Evolutionary conservation across 305 asterid genomes (phyloP), one percentile per base, ranked within the genome.

Genomic region (Withania somnifera): DNA sequence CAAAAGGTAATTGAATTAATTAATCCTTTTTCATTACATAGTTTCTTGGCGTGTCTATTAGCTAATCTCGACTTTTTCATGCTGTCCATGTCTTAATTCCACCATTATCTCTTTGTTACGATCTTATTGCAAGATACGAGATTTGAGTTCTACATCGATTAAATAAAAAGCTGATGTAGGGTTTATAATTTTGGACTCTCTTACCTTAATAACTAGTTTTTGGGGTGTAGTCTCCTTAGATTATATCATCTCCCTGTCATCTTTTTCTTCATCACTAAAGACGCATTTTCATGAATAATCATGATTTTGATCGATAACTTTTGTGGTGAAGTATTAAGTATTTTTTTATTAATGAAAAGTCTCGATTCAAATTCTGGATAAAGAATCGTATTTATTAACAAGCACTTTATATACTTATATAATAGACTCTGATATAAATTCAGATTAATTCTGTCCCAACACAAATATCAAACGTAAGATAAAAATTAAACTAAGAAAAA

Each of bases 31-130:
- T n/a, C 63, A 10, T 52, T 17, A n/a, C 63, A 61, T 56, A 30
- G 71, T 80, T 64, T 63, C 92, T 92, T 92, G 81, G 90, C 91
- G 95, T 93, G 88, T 86, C 84, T 82, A 77, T 79, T 80, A 79
- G 85, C 88, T 91, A 92, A 92, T 84, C 88, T 77, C 87, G 87
- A 83, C 85, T 88, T 42, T 15, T 51, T 51, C 28, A 6, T 26
- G 67, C 79, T 14, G 78, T 85, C 87, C 88, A 79, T 82, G 52
- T 71, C 75, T 83, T 79, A 64, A 45, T 38, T 69, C 7, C 10
- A 32, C 80, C 42, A 47, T 73, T 0, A 69, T 69, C 20, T 60
- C n/a, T n/a, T n/a, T n/a, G n/a, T n/a, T n/a, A n/a, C n/a, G n/a
- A n/a, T n/a, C n/a, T n/a, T n/a, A n/a, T n/a, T n/a, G n/a, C n/a